phyloP scores from a whole-genome alignment of 371 early-diverging fungal genomes.

The Lichtheimia hyalospora region DNA sequence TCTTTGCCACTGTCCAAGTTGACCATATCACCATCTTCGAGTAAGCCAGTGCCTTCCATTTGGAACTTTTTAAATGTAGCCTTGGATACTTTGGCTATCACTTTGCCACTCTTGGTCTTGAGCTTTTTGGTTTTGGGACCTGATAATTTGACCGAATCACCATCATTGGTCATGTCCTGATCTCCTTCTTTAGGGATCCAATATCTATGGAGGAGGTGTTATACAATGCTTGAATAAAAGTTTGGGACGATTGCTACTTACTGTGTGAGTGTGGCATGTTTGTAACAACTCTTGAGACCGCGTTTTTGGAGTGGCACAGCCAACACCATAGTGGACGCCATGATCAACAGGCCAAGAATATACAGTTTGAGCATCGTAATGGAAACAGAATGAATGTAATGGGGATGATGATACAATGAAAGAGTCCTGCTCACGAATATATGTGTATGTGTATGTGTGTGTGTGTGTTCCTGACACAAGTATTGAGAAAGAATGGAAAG shows the following conservation, averaged over 20 bases:
- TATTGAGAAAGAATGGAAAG: neutral
- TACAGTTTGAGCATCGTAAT: neutral
- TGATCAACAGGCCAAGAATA: neutral
- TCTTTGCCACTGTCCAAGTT: conserved; percentile 24
- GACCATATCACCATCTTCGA: conserved; percentile 25
- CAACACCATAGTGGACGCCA: neutral
- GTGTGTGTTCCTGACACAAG: neutral
- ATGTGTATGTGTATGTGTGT: neutral
- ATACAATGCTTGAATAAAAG: neutral
- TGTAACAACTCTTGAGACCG: conserved; percentile 14
- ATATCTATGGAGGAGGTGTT: conserved; percentile 9
- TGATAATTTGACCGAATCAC: conserved; percentile 15
- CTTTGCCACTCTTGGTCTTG: conserved; percentile 19
- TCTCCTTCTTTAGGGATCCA: conserved; percentile 37
- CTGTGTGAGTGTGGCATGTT: conserved; percentile 14
- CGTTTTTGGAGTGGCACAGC: conserved; percentile 7
- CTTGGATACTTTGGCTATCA: conserved; percentile 26
- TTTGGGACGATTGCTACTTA: neutral
- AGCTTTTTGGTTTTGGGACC: conserved; percentile 22
- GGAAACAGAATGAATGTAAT: conserved; percentile 2
- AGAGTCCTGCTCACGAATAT: neutral
- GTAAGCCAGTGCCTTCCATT: conserved; percentile 38
- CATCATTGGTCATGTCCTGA: conserved; percentile 25
- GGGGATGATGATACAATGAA: neutral
- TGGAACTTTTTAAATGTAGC: conserved; percentile 30